Base-by-base conservation (phyloP, 306 rosid species). In the Parietaria judaica region DNA sequence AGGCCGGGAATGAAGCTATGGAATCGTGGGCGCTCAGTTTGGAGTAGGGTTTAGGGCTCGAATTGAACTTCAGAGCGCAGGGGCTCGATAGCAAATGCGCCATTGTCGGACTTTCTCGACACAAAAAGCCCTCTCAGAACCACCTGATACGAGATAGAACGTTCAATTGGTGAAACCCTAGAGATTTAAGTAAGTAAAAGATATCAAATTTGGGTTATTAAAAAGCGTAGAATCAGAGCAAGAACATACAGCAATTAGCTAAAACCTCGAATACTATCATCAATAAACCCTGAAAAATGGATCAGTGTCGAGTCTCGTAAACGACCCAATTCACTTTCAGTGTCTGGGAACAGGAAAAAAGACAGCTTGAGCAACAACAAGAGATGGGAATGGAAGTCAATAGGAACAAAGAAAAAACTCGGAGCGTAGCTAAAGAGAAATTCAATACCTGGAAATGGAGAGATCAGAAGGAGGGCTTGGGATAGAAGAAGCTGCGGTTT, bases 31-130 rank as follows among this genome's bases (percentile, higher is more conserved):
- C 15, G 1, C 14, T 67, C 37, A 70, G 57, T 64, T 72, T 77
- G 45, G 79, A 68, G 78, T 47, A 58, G 15, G 80, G 72, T 75
- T 80, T 88, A 49, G 69, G 74, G 66, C 75, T 70, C 52, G 94
- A 61, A 58, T 89, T 62, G 65, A 76, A 16, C 17, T 84, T 74
- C 64, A 82, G 70, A 55, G 83, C 71, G 70, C 78, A 78, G n/a
- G 98, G 87, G 68, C 87, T 80, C 56, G 95, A 86, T 67, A 92
- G 79, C 54, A 84, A 73, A 15, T 87, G 87, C 7, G 95, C 85
- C 98, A 88, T 88, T 54, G 74, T 80, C 67, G 53, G 10, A 58
- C 57, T 65, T 4, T 15, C 47, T 17, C 58, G 54, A 54, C 64
- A 65, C 66, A 57, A 43, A 41, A 63, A 60, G 70, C 54, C 14